Percentiles rank a stretch among this genome's conserved stretches.
Conservation (phyloP, 78 protist genomes). For the Bigelowiella natans region DNA sequence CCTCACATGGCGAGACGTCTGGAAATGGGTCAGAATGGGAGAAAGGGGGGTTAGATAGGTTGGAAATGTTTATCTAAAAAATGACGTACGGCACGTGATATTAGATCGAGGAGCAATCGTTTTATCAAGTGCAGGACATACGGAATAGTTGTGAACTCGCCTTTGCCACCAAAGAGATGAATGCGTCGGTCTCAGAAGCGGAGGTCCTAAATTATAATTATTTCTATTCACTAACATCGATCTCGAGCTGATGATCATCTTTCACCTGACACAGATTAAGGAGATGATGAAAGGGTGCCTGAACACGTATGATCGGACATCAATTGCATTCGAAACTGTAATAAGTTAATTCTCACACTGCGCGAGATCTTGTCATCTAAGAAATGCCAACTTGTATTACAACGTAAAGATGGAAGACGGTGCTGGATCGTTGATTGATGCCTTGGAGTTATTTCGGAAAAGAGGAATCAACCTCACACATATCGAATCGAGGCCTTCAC, state of each 20-base stretch:
- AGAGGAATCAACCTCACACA: conserved; percentile 1
- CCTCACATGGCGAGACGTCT: neutral
- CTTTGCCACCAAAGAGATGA: neutral
- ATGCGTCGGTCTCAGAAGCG: neutral
- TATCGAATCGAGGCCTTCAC: neutral
- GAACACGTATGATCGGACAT: neutral
- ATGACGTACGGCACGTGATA: too few relatives aligned
- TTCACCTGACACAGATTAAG: too few relatives aligned
- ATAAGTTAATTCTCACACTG: too few relatives aligned
- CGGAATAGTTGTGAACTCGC: neutral
- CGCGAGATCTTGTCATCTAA: too few relatives aligned
- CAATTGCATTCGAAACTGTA: neutral
- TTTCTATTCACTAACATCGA: too few relatives aligned
- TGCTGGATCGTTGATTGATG: neutral
- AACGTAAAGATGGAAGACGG: neutral
- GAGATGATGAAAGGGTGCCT: neutral
- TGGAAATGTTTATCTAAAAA: too few relatives aligned
- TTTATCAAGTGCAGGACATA: neutral
- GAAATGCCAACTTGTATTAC: too few relatives aligned
- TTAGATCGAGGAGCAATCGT: neutral
- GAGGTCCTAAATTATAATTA: too few relatives aligned
- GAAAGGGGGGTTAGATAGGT: too few relatives aligned
- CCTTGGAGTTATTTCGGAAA: neutral
- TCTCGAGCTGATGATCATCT: too few relatives aligned
- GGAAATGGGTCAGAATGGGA: neutral